phyloP scores from a whole-genome alignment of 208 protist genomes.

The Leishmania gerbilli region DNA sequence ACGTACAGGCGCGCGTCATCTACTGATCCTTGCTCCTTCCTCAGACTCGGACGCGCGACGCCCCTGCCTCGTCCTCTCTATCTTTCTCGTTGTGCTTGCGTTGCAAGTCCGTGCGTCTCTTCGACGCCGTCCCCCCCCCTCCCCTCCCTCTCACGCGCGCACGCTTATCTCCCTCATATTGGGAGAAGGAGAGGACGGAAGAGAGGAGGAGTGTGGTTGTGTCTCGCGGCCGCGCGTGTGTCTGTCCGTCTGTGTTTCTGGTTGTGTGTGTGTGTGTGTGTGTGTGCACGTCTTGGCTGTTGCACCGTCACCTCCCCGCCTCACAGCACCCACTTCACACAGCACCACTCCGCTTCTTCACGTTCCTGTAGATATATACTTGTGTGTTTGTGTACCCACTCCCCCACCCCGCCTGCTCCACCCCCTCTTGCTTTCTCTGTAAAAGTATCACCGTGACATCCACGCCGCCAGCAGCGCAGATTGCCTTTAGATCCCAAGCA shows the following conservation, averaged over 20 bases:
- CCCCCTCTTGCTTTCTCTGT: background rate
- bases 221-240: too few species aligned
- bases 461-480: background rate
- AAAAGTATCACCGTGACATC: background rate
- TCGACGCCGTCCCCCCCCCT: background rate
- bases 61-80: too few species aligned
- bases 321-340: too few species aligned
- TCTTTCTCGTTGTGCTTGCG: background rate
- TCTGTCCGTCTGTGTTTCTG: background rate
- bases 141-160: background rate
- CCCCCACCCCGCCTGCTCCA: background rate
- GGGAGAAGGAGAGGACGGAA: too few species aligned
- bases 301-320: background rate
- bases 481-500: background rate
- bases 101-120: background rate
- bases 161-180: background rate
- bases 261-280: constrained; percentile 12
- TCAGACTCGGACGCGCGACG: background rate
- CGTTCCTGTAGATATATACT: too few species aligned
- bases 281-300: background rate
- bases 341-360: too few species aligned
- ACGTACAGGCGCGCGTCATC: background rate
- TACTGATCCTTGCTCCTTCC: background rate
- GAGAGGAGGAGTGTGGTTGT: too few species aligned
- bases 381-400: background rate